A percentile compares a stretch with the other conserved stretches of the same genome.
Conservation (phyloP, 805 yeast genomes). For the Wickerhamiella hasegawae region DNA sequence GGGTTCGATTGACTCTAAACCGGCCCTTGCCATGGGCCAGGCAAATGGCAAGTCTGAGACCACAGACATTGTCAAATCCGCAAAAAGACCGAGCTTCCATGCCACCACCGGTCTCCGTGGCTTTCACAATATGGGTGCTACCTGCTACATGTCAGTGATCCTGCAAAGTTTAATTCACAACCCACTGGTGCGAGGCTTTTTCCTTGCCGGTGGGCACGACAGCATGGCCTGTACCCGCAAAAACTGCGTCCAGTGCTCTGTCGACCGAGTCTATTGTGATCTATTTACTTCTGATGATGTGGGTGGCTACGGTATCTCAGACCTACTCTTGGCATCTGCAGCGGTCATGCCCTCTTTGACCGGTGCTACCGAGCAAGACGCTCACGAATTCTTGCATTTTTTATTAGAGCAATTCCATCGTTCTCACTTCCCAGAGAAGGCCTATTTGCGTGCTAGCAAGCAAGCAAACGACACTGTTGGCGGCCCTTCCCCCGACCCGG, state of each 20-base stretch:
- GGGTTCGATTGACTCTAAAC: background rate
- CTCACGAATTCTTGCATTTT: conserved; percentile 96
- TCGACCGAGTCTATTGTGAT: conserved; percentile 61
- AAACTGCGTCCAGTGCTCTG: conserved; percentile 66
- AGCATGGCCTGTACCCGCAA: conserved; percentile 28
- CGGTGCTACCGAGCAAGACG: conserved; percentile 95
- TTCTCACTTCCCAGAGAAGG: conserved; percentile 8
- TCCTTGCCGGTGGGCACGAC: conserved; percentile 59
- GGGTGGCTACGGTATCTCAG: conserved; percentile 68
- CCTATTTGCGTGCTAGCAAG: conserved; percentile 1
- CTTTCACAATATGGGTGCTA: conserved; percentile 85
- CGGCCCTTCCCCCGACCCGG: conserved; percentile 4
- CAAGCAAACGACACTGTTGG: conserved; percentile 1
- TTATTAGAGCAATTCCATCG: conserved; percentile 67
- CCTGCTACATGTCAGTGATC: conserved; percentile 93
- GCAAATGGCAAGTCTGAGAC: background rate
- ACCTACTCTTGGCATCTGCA: conserved; percentile 44
- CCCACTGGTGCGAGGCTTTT: conserved; percentile 67
- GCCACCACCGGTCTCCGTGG: conserved; percentile 76
- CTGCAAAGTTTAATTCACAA: conserved; percentile 81
- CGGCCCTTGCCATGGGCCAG: background rate
- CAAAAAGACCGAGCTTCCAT: conserved; percentile 18
- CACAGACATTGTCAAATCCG: background rate
- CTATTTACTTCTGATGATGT: conserved; percentile 49
- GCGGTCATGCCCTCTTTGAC: conserved; percentile 56